Base-by-base conservation (phyloP, 2,329 filamentous ascomycete genomes). In the Botryosphaeria agaves region DNA sequence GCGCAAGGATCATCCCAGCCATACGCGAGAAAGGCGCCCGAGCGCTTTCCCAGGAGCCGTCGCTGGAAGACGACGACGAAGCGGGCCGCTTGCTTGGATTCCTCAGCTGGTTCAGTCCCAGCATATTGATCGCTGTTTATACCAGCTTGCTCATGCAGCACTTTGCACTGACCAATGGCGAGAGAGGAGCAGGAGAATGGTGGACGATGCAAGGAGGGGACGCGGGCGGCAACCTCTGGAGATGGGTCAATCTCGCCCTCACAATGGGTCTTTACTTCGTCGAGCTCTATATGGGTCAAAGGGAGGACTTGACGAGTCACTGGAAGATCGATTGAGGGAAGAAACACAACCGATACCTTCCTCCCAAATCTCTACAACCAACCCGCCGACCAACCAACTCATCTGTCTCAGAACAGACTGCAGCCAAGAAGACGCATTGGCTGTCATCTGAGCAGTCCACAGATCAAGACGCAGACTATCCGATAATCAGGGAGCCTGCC, bases 61-160 rank as follows among this genome's bases (percentile, higher is more conserved):
- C 74, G 21, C 66, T 92, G 24, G 84, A 93, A 34, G 87, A 95
- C 38, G 72, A 72, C 8, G 84, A 93, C 43, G 76, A 76, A 5
- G 82, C 84, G 14, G 81, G 75, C 41, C 77, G 76, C 41, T 61
- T 93, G 5, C 59, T 95, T 11, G 81, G 78, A 1, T 71, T 94
- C 38, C 61, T 95, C 24, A 89, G 78, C 42, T 94, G 85, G 72
- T 95, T 94, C 56, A 89, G 82, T 12, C 87, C 89, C 0, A 91
- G 81, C 15, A 91, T 95, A 33, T 65, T 98, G 32, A 87, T 98
- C 36, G 80, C 89, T 3, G 85, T 95, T 18, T 98, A 98, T 54
- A 98, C 89, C 2, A 94, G 85, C 53, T 59, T 98, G 30, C 59
- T 98, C 19, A 76, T 95, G 61, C 89, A 95, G 52, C 89, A 98